Conservation (phyloP, 345 rosid species). For the Conringia planisiliqua region DNA sequence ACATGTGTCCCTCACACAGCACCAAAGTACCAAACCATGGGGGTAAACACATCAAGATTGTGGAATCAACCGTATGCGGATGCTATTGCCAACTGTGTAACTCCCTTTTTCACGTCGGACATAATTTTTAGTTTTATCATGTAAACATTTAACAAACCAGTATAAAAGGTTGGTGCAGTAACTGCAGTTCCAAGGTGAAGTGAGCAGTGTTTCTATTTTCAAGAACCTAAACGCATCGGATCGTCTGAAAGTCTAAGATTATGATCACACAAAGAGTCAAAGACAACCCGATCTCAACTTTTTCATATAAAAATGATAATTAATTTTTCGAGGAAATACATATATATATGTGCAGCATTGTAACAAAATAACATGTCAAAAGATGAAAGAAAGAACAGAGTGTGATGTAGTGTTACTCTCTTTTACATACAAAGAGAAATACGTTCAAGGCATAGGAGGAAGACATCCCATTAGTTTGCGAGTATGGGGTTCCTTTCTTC, state of each 20-base stretch:
- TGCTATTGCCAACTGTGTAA: too few relatives aligned
- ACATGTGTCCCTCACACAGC: neutral
- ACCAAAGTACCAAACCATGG: neutral
- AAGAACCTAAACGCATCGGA: neutral
- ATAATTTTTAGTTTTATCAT: neutral
- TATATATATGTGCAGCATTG: neutral
- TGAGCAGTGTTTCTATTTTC: neutral
- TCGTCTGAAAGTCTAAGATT: neutral
- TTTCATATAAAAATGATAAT: neutral
- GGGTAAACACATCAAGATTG: neutral
- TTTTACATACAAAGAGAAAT: conserved; percentile 6
- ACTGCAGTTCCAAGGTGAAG: neutral
- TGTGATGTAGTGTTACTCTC: neutral
- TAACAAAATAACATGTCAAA: neutral
- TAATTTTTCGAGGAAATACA: neutral
- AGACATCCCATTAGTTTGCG: conserved; percentile 16
- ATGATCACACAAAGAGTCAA: neutral
- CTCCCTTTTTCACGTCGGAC: neutral
- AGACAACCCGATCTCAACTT: neutral
- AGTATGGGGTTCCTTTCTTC: conserved; percentile 79
- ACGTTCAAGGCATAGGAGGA: neutral
- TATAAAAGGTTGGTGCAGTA: neutral
- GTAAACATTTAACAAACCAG: neutral
- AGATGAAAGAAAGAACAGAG: neutral
- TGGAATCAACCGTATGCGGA: neutral